Evolutionary conservation across 805 yeast genomes (phyloP).

Genomic region (Saturnispora quitensis): DNA sequence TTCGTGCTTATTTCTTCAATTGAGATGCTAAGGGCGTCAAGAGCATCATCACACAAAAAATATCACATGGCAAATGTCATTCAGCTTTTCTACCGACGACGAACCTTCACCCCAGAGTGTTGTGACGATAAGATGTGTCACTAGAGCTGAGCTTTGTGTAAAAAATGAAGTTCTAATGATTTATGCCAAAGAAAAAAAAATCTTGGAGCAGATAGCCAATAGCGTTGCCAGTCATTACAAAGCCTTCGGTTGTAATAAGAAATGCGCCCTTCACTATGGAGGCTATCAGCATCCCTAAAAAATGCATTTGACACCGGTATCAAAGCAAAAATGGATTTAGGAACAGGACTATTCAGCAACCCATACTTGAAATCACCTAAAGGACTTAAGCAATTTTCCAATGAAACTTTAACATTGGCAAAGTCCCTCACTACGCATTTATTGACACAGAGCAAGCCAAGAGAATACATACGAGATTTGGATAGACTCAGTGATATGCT

Average conservation of each 20-base stretch:
- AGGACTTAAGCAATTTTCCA: conserved; percentile 62
- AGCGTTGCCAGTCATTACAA: neutral
- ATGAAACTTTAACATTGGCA: conserved; percentile 56
- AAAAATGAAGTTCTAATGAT: neutral
- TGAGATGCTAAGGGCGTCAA: too few relatives aligned
- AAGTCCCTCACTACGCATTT: conserved; percentile 51
- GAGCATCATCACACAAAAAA: neutral
- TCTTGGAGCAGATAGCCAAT: neutral
- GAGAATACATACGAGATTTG: conserved; percentile 49
- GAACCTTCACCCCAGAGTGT: neutral
- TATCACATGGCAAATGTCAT: neutral
- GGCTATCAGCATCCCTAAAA: conserved; percentile 3
- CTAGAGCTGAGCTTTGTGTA: neutral
- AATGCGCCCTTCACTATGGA: neutral
- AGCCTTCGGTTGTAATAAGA: neutral
- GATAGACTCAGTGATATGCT: conserved; percentile 82
- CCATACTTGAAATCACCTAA: conserved; percentile 58
- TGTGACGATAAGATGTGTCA: neutral
- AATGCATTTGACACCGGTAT: conserved; percentile 3
- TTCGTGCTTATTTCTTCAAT: too few relatives aligned
- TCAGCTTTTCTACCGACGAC: neutral
- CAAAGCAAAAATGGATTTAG: conserved; percentile 20
- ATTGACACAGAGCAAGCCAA: conserved; percentile 34
- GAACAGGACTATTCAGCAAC: conserved; percentile 63
- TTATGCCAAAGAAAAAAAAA: neutral